Conservation (phyloP, 148 eudicot genomes). For the Vaccinium darrowii region DNA sequence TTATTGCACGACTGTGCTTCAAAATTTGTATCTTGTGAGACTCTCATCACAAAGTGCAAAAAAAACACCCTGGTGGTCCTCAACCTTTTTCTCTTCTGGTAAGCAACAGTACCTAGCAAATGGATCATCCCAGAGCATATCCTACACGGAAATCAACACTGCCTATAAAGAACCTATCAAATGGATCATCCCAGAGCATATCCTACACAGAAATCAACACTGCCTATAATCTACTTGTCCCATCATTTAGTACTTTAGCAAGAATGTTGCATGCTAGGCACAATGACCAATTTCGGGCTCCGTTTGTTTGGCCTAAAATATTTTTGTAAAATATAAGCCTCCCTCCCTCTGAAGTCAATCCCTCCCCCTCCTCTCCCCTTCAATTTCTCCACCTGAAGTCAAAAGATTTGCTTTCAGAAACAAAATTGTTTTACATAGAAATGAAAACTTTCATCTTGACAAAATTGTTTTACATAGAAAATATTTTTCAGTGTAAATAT, state of each 20-base stretch:
- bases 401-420: too few species aligned
- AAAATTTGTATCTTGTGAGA: neutral
- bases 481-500: too few species aligned
- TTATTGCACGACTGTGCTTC: neutral
- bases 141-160: neutral
- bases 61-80: neutral
- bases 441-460: too few species aligned
- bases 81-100: neutral
- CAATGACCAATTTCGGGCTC: neutral
- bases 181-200: neutral
- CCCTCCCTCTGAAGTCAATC: too few species aligned
- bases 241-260: neutral
- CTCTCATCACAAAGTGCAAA: neutral
- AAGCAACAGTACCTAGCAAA: neutral
- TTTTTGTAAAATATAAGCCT: too few species aligned
- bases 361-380: too few species aligned
- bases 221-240: neutral
- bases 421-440: too few species aligned
- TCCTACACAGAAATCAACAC: neutral
- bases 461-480: too few species aligned
- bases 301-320: too few species aligned
- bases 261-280: too few species aligned
- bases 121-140: neutral
- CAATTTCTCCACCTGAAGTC: too few species aligned
- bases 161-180: neutral